These are phyloP conservation scores for Hypseocharis bilobata DNA, from an alignment of 441 rosid species.

Conservation along the genomic window DNA sequence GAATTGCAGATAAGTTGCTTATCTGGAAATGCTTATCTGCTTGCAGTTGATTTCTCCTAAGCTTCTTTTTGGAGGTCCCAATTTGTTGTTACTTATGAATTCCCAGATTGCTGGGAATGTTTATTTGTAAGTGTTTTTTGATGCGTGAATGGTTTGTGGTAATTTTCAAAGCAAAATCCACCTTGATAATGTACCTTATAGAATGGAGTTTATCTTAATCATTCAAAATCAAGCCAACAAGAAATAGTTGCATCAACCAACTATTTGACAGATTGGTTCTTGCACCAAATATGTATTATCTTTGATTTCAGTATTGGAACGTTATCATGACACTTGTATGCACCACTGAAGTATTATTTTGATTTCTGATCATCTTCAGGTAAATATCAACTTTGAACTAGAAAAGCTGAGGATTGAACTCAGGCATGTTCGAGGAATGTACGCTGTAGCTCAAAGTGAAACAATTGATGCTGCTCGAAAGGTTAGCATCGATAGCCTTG, in stretches of 20 bases:
- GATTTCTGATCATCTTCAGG: slow-evolving; percentile 34
- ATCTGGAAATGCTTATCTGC: neutral
- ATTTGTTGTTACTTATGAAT: neutral
- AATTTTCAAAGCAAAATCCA: neutral
- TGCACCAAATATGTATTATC: too few species aligned
- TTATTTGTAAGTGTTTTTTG: neutral
- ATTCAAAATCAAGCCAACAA: too few species aligned
- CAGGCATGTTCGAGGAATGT: slow-evolving; percentile 62
- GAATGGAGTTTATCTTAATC: too few species aligned
- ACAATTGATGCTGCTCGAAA: slow-evolving; percentile 62
- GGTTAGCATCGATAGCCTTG: slow-evolving; percentile 32
- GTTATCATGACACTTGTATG: too few species aligned
- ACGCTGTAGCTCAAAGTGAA: slow-evolving; percentile 65
- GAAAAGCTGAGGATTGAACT: slow-evolving; percentile 76
- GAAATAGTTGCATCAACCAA: too few species aligned
- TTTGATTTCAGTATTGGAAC: too few species aligned
- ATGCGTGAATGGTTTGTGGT: neutral
- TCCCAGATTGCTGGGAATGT: neutral
- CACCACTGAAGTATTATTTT: neutral
- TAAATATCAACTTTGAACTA: slow-evolving; percentile 52
- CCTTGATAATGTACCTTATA: neutral
- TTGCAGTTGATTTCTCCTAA: neutral
- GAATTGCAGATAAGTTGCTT: neutral
- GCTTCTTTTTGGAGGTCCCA: too few species aligned
- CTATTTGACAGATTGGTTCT: too few species aligned